Evolutionary conservation across 768 basidiomycete genomes (phyloP).

Genomic region (Tulasnella sp.): DNA sequence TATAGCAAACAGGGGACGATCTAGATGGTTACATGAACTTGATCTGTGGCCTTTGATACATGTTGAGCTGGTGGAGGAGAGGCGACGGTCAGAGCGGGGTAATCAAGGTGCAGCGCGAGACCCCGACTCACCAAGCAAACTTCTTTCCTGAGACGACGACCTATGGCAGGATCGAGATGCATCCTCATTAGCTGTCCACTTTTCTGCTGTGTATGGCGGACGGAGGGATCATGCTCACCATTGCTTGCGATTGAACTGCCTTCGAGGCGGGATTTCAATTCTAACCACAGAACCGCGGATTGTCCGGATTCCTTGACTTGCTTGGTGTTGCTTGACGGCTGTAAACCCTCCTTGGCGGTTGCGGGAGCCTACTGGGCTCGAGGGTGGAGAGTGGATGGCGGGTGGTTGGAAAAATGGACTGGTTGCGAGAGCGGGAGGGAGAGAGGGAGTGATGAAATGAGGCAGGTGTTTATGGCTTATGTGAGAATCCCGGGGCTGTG

Average conservation of each 20-base stretch:
- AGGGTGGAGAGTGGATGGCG: background rate
- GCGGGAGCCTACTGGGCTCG: background rate
- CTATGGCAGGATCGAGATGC: background rate
- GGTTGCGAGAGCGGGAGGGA: background rate
- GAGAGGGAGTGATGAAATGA: background rate
- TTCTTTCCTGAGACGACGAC: background rate
- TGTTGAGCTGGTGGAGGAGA: conserved; percentile 58
- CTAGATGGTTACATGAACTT: conserved; percentile 79
- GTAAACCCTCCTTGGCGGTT: background rate
- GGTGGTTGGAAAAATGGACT: background rate
- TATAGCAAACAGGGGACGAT: conserved; percentile 86
- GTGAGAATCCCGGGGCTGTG: background rate
- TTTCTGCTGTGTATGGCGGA: background rate
- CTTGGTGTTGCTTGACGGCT: background rate
- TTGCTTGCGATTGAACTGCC: background rate
- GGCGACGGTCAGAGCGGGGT: conserved; percentile 6
- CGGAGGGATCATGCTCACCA: background rate
- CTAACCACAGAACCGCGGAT: background rate
- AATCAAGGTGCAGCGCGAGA: background rate
- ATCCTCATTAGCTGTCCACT: background rate
- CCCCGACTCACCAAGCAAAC: conserved; percentile 22
- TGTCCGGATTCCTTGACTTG: background rate
- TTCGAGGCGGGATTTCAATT: background rate
- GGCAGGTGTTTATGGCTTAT: background rate
- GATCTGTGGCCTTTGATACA: conserved; percentile 96